Evolutionary conservation across 2,329 filamentous ascomycete genomes (phyloP), one percentile per base, ranked within the genome.

Genomic region (Aureobasidium sp.): DNA sequence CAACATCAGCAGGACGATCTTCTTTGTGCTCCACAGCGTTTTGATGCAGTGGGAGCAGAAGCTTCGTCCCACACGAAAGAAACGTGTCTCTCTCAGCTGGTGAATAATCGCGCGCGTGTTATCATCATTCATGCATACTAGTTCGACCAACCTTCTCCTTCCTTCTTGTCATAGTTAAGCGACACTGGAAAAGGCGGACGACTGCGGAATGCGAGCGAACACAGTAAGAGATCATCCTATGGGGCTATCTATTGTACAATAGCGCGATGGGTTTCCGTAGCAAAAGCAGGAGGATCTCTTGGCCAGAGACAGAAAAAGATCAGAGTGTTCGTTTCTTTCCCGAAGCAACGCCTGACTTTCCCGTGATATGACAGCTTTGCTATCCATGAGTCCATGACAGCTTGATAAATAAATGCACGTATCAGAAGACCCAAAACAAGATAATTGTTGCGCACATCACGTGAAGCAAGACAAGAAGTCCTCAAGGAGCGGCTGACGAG

Each of bases 301-400:
- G 48, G 32, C 48, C 48, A 32, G 32, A 51, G 17, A 51, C n/a
- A 48, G 26, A 15, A 27, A 51, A 20, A 13, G 29, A 20, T 24
- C 47, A 13, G 29, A 51, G 17, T 20, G 20, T 20, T 36, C 17
- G 20, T n/a, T 36, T 5, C 6, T 51, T 51, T 32, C 17, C 47
- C 29, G n/a, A 20, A 20, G 20, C 20, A 20, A 20, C 20, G 20
- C 20, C 20, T 51, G 29, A 36, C 8, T 34, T 34, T 36, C 10
- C 47, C 17, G 29, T 29, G n/a, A 24, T 2, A 6, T 39, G 7
- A 20, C 26, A 7, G n/a, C 32, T 39, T 36, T 26, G 17, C 48
- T 41, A 41, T 53, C 51, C 37, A 53, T 55, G 52, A 55, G 29
- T 53, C 51, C 37, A 53, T 55, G 52, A 55, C 52, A 55, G 52